phyloP scores from a whole-genome alignment of 129 eudicot genomes.

The Sambucus nigra region DNA sequence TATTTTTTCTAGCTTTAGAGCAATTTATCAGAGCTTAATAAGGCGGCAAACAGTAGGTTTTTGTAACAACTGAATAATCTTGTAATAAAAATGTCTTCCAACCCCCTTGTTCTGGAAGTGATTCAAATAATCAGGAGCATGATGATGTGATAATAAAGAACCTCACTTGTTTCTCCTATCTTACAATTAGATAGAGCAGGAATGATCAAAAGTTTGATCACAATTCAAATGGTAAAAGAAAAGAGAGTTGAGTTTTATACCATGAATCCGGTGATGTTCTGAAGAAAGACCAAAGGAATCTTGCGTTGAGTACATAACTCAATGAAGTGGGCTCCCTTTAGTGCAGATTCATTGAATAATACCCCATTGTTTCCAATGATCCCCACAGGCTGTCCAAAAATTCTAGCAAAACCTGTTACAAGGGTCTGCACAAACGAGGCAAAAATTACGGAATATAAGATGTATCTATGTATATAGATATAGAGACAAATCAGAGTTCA shows the following conservation, averaged over 20 bases:
- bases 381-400: slow-evolving; percentile 87
- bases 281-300: slow-evolving; percentile 90
- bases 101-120: no score
- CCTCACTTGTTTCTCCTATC: background rate
- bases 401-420: slow-evolving; percentile 90
- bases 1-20: no score
- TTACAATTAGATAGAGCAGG: background rate
- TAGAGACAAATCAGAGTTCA: slow-evolving; percentile 12
- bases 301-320: slow-evolving; percentile 88
- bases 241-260: slow-evolving; percentile 29
- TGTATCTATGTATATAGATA: background rate
- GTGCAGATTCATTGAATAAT: slow-evolving; percentile 80
- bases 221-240: background rate
- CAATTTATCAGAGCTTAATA: no score
- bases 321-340: slow-evolving; percentile 90
- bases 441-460: background rate
- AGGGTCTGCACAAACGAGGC: slow-evolving; percentile 60
- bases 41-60: no score
- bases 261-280: slow-evolving; percentile 98
- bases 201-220: background rate
- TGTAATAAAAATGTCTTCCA: no score
- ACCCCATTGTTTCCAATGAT: slow-evolving; percentile 92
- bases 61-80: no score
- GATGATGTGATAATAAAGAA: background rate
- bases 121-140: background rate